Evolutionary conservation across 306 rosid species (phyloP).

Genomic region (Canavalia ensiformis): DNA sequence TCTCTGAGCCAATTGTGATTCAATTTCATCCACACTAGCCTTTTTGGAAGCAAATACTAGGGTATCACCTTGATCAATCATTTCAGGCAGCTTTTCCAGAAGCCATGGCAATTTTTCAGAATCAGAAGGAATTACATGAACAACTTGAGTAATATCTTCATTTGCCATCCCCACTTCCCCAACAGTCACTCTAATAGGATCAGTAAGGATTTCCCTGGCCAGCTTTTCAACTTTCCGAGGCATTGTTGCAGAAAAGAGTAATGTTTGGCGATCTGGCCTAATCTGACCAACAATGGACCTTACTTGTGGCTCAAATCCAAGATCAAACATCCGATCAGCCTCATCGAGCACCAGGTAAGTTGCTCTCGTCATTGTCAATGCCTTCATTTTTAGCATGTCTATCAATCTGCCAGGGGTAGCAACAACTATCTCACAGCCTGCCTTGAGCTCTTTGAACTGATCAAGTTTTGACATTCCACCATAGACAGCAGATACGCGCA

Average conservation of each 20-base stretch:
- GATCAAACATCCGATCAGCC: constrained; percentile 99
- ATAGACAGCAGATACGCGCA: constrained; percentile 89
- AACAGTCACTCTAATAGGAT: constrained; percentile 91
- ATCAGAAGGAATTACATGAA: constrained; percentile 89
- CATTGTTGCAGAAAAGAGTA: constrained; percentile 97
- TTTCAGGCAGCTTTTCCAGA: constrained; percentile 78
- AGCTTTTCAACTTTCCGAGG: constrained; percentile 91
- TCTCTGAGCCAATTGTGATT: constrained; percentile 71
- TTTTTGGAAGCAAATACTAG: constrained; percentile 95
- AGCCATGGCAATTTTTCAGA: constrained; percentile 93
- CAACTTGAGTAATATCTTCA: constrained; percentile 97
- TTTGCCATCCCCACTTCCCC: constrained; percentile 99
- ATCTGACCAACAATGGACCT: constrained; percentile 98
- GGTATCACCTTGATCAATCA: constrained; percentile 94
- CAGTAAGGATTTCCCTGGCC: constrained; percentile 93
- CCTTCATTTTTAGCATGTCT: constrained; percentile 95
- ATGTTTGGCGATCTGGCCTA: constrained; percentile 97
- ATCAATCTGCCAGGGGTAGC: constrained; percentile 99
- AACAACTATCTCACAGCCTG: constrained; percentile 95
- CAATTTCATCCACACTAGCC: constrained; percentile 94
- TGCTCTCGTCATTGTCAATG: constrained; percentile 82
- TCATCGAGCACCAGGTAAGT: constrained; percentile 97
- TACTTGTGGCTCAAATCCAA: constrained; percentile 98
- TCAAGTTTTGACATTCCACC: constrained; percentile 99
- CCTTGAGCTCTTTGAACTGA: constrained; percentile 96